Evolutionary conservation across 352 stramenopile species (phyloP).

Genomic region (Globisporangium solare): DNA sequence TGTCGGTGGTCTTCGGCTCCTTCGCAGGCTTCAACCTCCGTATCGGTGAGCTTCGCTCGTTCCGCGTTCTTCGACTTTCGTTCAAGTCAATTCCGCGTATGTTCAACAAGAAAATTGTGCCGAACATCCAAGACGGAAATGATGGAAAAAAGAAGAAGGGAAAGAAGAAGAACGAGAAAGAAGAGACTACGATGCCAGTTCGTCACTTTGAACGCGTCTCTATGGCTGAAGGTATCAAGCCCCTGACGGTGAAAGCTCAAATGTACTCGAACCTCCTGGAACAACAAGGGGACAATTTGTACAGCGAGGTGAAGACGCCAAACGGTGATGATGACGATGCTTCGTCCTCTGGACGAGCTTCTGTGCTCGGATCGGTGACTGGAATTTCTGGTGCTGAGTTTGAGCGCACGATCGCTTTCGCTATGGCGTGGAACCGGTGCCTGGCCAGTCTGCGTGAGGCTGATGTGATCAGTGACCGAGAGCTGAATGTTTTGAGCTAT

Average conservation of each 20-base stretch:
- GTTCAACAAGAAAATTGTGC: constrained; percentile 88
- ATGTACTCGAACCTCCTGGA: constrained; percentile 79
- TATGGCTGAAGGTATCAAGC: constrained; percentile 76
- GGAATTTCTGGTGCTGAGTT: constrained; percentile 78
- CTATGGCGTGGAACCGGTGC: constrained; percentile 85
- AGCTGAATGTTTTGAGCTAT: constrained; percentile 84
- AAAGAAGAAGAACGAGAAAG: constrained; percentile 58
- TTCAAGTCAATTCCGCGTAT: constrained; percentile 86
- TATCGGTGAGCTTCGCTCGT: constrained; percentile 81
- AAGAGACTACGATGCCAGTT: constrained; percentile 56
- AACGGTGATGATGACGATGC: constrained; percentile 64
- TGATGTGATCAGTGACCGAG: constrained; percentile 80
- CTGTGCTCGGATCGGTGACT: constrained; percentile 64
- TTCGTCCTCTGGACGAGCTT: constrained; percentile 37
- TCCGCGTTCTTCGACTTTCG: constrained; percentile 73
- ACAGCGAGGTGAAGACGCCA: constrained; percentile 60
- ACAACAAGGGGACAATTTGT: constrained; percentile 42
- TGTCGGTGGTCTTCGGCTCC: constrained; percentile 74
- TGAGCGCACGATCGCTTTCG: constrained; percentile 81
- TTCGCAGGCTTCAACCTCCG: constrained; percentile 83
- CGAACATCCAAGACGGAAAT: constrained; percentile 68
- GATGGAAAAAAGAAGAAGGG: constrained; percentile 72
- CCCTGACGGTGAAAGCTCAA: constrained; percentile 77
- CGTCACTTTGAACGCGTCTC: constrained; percentile 80
- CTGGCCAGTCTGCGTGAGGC: constrained; percentile 70